Percentiles rank a stretch among this genome's conserved stretches.
phyloP scores from a whole-genome alignment of 306 rosid genomes.

The Hippophae rhamnoides region DNA sequence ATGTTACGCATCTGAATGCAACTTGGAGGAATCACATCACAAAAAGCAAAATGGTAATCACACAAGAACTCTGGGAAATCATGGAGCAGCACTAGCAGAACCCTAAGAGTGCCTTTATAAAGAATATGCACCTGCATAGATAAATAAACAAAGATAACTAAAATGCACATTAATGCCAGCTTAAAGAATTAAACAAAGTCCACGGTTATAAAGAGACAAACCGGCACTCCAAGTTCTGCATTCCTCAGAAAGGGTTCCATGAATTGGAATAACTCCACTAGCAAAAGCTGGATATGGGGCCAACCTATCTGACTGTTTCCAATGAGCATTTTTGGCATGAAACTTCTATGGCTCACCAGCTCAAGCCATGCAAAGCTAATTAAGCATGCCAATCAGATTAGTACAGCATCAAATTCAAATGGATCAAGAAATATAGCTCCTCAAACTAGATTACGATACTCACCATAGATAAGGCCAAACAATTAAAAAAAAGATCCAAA shows the following conservation, averaged over 20 bases:
- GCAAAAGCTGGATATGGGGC: constrained; percentile 78
- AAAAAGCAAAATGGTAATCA: constrained; percentile 92
- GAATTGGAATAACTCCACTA: constrained; percentile 84
- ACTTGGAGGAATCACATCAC: constrained; percentile 94
- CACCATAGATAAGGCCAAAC: too few relatives aligned
- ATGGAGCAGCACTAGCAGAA: constrained; percentile 88
- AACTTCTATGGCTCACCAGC: constrained; percentile 88
- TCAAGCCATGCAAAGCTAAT: constrained; percentile 98
- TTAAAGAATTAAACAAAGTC: constrained; percentile 6
- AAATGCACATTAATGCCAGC: constrained; percentile 1
- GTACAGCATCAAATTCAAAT: background rate
- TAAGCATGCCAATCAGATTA: constrained; percentile 22
- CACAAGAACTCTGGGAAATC: constrained; percentile 95
- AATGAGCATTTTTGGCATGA: constrained; percentile 90
- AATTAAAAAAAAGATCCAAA: too few relatives aligned
- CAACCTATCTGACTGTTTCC: constrained; percentile 93
- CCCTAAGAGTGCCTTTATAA: constrained; percentile 91
- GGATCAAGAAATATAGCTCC: too few relatives aligned
- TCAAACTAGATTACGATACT: too few relatives aligned
- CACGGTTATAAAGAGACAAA: constrained; percentile 25
- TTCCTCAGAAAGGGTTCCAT: constrained; percentile 97
- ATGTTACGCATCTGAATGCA: constrained; percentile 98
- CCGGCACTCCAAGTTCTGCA: constrained; percentile 85
- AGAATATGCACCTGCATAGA: constrained; percentile 63
- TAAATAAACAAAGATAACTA: background rate